Base-by-base conservation (phyloP, 2,329 filamentous ascomycete genomes). In the Calonectria hawksworthii region DNA sequence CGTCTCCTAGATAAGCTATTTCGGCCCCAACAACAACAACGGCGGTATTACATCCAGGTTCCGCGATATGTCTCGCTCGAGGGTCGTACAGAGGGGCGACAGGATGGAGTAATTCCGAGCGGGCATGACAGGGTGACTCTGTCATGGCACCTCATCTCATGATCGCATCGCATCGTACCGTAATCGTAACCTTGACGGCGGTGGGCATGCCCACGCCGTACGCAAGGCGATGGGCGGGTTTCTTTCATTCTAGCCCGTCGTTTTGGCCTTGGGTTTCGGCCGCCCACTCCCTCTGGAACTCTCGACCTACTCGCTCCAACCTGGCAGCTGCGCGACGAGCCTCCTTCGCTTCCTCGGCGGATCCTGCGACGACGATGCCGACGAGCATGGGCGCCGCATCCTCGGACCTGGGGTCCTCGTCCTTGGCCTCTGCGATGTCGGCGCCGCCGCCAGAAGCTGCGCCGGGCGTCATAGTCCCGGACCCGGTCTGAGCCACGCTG, bases 231-330 rank as follows among this genome's bases (percentile, higher is more conserved):
- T 34, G n/a, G 66, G n/a, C n/a, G n/a, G n/a, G n/a, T n/a, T n/a
- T n/a, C n/a, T 41, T 65, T 83, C 74, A 84, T 61, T 82, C 82
- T 9, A 75, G 76, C 5, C 77, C 75, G 21, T 81, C 78, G n/a
- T 81, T 80, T 8, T 76, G 76, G 65, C 74, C 82, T 51, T 80
- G 74, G 54, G 74, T 80, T 66, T 85, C 82, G 28, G 80, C 78
- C 1, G 83, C 81, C 89, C 90, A 92, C 74, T 89, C 87, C 32
- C 84, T 83, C 80, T 93, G 91, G 63, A 93, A 88, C 61, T 89
- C 87, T 73, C 87, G 84, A 1, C 89, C 91, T 4, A 92, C 84
- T 68, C 86, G 86, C 83, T 93, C 91, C 14, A 93, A 81, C 71
- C 87, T 85, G 0, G 86, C 87, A 0, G 89, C 89, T 1, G 90